Evolutionary conservation across 345 rosid genomes (phyloP).

Genomic region (Populus nigra): DNA sequence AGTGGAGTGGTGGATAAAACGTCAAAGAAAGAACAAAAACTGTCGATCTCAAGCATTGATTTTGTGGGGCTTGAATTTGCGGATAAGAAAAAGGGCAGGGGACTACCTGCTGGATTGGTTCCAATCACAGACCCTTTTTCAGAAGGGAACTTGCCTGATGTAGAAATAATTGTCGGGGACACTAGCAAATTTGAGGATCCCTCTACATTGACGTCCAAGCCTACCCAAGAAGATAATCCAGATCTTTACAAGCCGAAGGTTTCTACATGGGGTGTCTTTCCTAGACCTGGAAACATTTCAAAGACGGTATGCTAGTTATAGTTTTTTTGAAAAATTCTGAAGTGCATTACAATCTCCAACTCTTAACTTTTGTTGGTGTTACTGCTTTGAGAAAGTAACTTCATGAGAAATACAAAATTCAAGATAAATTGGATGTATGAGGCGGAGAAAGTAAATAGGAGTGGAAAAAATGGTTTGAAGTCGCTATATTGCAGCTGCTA

Average conservation of each 20-base stretch:
- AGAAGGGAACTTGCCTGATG: conserved; percentile 60
- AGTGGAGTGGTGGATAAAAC: conserved; percentile 25
- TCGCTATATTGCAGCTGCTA: too few relatives aligned
- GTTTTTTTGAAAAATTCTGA: not conserved
- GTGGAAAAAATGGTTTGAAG: too few relatives aligned
- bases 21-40: conserved; percentile 34
- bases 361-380: not conserved
- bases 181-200: conserved; percentile 46
- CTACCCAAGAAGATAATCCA: conserved; percentile 35
- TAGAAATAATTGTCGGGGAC: conserved; percentile 87
- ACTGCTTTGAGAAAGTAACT: not conserved
- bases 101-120: conserved; percentile 73
- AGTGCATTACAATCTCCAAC: too few relatives aligned
- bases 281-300: conserved; percentile 84
- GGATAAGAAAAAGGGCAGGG: conserved; percentile 67
- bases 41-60: conserved; percentile 64
- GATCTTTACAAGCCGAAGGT: conserved; percentile 82
- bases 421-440: not conserved
- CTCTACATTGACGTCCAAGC: conserved; percentile 24
- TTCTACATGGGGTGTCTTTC: conserved; percentile 92
- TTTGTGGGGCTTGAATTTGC: conserved; percentile 78
- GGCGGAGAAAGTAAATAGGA: not conserved
- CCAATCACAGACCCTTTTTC: conserved; percentile 60
- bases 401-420: too few relatives aligned
- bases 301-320: conserved; percentile 44